phyloP scores from a whole-genome alignment of 2,329 filamentous ascomycete species.

The Fusarium sp. region DNA sequence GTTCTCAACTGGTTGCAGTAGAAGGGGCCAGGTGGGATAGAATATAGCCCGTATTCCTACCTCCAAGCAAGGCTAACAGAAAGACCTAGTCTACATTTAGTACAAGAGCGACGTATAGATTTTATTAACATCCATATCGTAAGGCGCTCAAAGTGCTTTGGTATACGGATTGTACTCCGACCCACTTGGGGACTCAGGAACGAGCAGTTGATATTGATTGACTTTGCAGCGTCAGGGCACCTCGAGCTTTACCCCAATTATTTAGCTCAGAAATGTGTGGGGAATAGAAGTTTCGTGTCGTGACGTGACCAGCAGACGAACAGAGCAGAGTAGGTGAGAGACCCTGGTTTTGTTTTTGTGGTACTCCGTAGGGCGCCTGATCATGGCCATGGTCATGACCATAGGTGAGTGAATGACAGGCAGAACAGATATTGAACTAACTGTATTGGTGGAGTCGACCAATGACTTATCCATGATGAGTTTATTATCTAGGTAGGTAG shows the following conservation, averaged over 20 bases:
- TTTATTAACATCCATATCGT: no score
- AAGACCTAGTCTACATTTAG: no score
- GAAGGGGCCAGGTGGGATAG: background rate
- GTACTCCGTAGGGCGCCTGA: slow-evolving; percentile 32
- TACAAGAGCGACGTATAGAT: no score
- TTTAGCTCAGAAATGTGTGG: slow-evolving; percentile 13
- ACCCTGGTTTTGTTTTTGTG: slow-evolving; percentile 20
- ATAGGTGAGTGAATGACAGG: background rate
- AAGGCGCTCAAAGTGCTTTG: no score
- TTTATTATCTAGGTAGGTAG: no score
- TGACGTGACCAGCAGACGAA: slow-evolving; percentile 31
- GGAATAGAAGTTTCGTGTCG: slow-evolving; percentile 25
- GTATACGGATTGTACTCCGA: no score
- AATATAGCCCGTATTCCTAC: no score
- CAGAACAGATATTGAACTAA: no score
- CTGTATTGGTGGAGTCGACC: no score
- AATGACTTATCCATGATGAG: background rate
- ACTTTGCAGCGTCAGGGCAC: slow-evolving; percentile 12
- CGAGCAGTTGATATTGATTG: slow-evolving; percentile 4
- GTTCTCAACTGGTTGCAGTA: slow-evolving; percentile 12
- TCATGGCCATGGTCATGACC: slow-evolving; percentile 13
- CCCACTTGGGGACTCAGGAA: slow-evolving; percentile 4
- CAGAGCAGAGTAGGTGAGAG: slow-evolving; percentile 12
- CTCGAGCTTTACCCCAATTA: slow-evolving; percentile 21
- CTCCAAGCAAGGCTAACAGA: no score